Percentiles rank a stretch among this genome's conserved stretches.
Conservation (phyloP, 148 eudicot genomes). For the Arctostaphylos glauca region DNA sequence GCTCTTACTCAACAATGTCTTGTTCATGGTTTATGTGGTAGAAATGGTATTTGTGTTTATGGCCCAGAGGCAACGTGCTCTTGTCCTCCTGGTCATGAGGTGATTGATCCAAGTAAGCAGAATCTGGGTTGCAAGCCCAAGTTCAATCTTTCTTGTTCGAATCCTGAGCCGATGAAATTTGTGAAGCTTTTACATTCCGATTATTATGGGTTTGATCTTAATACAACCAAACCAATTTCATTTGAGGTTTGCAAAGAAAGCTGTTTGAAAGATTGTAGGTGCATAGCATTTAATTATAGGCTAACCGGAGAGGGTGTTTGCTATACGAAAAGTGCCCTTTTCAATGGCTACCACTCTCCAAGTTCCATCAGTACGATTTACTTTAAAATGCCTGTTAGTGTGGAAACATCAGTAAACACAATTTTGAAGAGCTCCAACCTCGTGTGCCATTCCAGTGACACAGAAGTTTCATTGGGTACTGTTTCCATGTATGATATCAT, state of each 20-base stretch:
- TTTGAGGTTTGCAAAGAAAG: conserved; percentile 32
- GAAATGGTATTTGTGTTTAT: neutral
- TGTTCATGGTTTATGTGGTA: conserved; percentile 57
- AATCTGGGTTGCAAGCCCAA: conserved; percentile 50
- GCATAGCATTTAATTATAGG: conserved; percentile 44
- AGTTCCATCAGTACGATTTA: conserved; percentile 34
- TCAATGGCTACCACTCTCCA: conserved; percentile 34
- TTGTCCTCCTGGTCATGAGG: no score
- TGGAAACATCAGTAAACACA: conserved; percentile 10
- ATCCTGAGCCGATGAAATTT: conserved; percentile 33
- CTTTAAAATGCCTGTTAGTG: conserved; percentile 39
- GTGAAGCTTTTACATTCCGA: conserved; percentile 46
- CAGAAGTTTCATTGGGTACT: conserved; percentile 7
- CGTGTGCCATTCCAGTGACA: conserved; percentile 24
- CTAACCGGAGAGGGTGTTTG: conserved; percentile 19
- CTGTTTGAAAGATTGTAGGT: conserved; percentile 41
- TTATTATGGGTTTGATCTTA: conserved; percentile 54
- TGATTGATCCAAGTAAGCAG: conserved; percentile 37
- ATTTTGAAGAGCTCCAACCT: conserved; percentile 22
- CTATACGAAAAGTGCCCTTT: conserved; percentile 44
- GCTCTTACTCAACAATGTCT: conserved; percentile 42
- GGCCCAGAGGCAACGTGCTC: no score
- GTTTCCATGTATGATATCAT: conserved; percentile 20
- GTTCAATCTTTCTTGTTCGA: conserved; percentile 30
- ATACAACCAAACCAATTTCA: conserved; percentile 1